Base-by-base conservation (phyloP, 148 eudicot genomes). In the Limonium bicolor region DNA sequence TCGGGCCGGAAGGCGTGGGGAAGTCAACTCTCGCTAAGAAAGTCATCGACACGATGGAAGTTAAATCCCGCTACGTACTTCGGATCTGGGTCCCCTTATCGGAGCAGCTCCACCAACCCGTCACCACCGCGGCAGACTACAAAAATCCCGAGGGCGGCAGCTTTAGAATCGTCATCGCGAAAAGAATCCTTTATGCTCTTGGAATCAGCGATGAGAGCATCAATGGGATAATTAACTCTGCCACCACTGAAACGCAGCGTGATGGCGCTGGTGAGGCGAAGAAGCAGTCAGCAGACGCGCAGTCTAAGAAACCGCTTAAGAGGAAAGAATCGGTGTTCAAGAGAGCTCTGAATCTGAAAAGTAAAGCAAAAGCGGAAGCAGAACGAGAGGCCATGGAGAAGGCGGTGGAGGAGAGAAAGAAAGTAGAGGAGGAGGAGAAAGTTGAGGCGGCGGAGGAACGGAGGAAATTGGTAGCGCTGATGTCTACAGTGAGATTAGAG, bases 1-100 rank as follows among this genome's bases (percentile, higher is more conserved):
- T 55, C 4, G 53, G 60, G 20, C 31, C 31, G 25, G 60, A 50
- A 20, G 53, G 60, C 12, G 50, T 56, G 11, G 60, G 60, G 22
- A 56, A 56, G 51, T 45, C 53, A 9, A 56, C 52, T 10, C 37
- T 56, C 22, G 60, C 53, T 46, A 51, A 36, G 7, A 16, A 13
- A 24, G 33, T 46, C 9, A 45, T 46, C 13, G 22, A 46, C 11
- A 18, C 27, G 16, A 23, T 19, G 11, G 33, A 45, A 13, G 37
- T 56, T 20, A 20, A 9, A 3, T 13, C 6, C 3, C 37, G 23
- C 18, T 56, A 45, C 12, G 4, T 17, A 2, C 22, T 21, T 2
- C 29, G 41, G 42, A 48, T 48, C 38, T 56, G 60, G 53, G 41
- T 56, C 5, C 37, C 47, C 9, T 13, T 42, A 12, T 22, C 46